Conservation (phyloP, 306 rosid genomes). For the Fragaria nilgerrensis region DNA sequence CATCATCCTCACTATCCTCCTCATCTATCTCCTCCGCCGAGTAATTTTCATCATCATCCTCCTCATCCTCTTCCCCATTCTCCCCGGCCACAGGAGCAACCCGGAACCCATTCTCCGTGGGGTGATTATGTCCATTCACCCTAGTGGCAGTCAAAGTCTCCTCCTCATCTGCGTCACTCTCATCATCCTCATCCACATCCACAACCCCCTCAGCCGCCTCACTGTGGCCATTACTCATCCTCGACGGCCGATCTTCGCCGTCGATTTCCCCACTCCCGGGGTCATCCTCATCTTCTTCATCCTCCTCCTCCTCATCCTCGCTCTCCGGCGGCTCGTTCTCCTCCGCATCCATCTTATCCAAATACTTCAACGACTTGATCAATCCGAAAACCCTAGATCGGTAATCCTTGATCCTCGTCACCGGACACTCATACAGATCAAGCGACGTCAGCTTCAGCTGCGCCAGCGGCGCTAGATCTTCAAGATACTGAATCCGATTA, state of each 20-base stretch:
- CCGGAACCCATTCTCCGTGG: slow-evolving; percentile 58
- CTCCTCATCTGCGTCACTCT: slow-evolving; percentile 92
- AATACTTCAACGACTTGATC: slow-evolving; percentile 74
- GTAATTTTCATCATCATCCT: slow-evolving; percentile 66
- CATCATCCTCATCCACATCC: slow-evolving; percentile 82
- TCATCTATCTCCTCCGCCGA: slow-evolving; percentile 83
- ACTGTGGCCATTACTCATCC: slow-evolving; percentile 59
- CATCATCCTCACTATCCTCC: slow-evolving; percentile 77
- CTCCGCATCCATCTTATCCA: slow-evolving; percentile 95
- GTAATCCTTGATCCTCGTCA: slow-evolving; percentile 82
- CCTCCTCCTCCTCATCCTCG: slow-evolving; percentile 79
- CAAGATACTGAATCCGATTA: slow-evolving; percentile 77
- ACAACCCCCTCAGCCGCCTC: slow-evolving; percentile 73
- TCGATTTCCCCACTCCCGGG: slow-evolving; percentile 92
- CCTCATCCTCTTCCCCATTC: slow-evolving; percentile 48
- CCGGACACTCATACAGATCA: slow-evolving; percentile 94
- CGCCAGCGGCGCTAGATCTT: slow-evolving; percentile 86
- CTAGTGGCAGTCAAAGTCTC: slow-evolving; percentile 59
- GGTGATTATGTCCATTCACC: slow-evolving; percentile 48
- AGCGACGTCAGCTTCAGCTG: slow-evolving; percentile 78
- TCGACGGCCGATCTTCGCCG: slow-evolving; percentile 57
- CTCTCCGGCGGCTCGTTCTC: slow-evolving; percentile 87
- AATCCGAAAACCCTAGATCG: slow-evolving; percentile 96
- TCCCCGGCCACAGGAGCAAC: slow-evolving; percentile 50
- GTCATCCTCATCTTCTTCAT: slow-evolving; percentile 74